Evolutionary conservation across 139 green algal genomes (phyloP), one percentile per base, ranked within the genome.

Genomic region (Axilococcus clingmanii): DNA sequence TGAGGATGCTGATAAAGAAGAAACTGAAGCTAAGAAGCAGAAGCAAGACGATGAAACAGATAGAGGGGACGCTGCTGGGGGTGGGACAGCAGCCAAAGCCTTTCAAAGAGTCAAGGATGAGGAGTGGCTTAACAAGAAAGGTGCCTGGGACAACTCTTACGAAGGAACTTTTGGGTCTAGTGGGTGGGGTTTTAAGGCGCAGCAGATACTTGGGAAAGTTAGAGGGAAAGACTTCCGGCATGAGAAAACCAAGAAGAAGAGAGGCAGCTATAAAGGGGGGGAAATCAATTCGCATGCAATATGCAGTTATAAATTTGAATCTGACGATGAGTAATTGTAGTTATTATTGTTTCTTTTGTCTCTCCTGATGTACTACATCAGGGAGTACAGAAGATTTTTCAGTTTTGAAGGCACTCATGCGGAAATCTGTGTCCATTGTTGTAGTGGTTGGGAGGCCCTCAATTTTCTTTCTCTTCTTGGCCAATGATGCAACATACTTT

Each of bases 211-310:
- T 27, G 83, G 84, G 32, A 58, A 79, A 63, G 74, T 83, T 22
- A 59, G 76, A 4, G 76, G 76, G 37, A 94, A 84, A 71, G 84
- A 95, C 65, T 98, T 98, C 68, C 72, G 91, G 7, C 91, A 98
- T 50, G 91, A 98, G 61, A 98, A 98, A 81, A 98, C 90, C 4
- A 98, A 98, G 80, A 98, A 98, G 77, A 97, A 98, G 78, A 75
- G 91, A 4, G 91, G 91, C 31, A 82, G 63, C 9, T 98, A 98
- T 73, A 65, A 72, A 31, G 91, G 91, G 19, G 91, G 91, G 0
- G 33, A 49, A 7, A 98, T 98, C 48, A 84, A 97, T 59, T 47
- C 78, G 1, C 17, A 60, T 19, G 65, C 74, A 4, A 74, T 77
- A 16, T 77, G 79, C 55, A 93, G 78, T 4, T 89, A 84, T 75